phyloP scores from a whole-genome alignment of 768 basidiomycete genomes.

The Exidia glandulosa region DNA sequence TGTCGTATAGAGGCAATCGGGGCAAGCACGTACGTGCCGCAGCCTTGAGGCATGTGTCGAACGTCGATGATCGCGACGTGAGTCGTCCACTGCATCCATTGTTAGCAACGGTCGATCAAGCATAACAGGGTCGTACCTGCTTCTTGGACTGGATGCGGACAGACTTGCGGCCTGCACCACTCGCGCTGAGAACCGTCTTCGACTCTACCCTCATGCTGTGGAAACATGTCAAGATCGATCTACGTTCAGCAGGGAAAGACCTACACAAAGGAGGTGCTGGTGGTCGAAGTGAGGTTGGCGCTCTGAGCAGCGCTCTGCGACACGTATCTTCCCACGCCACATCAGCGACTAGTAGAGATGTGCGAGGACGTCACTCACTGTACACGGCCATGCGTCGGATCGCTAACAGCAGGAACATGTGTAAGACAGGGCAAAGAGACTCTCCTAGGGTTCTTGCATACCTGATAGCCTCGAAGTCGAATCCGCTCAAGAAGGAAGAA shows the following conservation, averaged over 20 bases:
- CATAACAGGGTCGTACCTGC: too few relatives aligned
- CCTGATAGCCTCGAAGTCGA: too few relatives aligned
- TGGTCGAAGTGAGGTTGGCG: constrained; percentile 47
- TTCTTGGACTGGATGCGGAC: constrained; percentile 46
- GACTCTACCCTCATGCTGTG: constrained; percentile 37
- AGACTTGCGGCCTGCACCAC: constrained; percentile 46
- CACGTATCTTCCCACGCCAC: not conserved
- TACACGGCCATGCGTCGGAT: constrained; percentile 25
- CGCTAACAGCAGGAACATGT: constrained; percentile 36
- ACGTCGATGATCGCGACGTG: constrained; percentile 43
- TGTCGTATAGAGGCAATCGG: constrained; percentile 1
- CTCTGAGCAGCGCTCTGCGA: constrained; percentile 34
- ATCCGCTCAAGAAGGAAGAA: too few relatives aligned
- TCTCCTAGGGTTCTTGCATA: too few relatives aligned
- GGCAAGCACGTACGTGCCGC: constrained; percentile 30
- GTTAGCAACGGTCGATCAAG: too few relatives aligned
- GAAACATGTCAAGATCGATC: not conserved
- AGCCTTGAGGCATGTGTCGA: constrained; percentile 52
- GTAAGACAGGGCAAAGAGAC: constrained; percentile 34
- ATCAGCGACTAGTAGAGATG: not conserved
- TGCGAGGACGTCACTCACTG: not conserved
- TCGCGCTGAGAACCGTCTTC: constrained; percentile 32
- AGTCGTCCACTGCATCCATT: constrained; percentile 39
- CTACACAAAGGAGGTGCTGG: constrained; percentile 35
- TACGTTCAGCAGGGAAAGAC: not conserved